phyloP scores from a whole-genome alignment of 768 basidiomycete species.

The Termitomyces sp. region DNA sequence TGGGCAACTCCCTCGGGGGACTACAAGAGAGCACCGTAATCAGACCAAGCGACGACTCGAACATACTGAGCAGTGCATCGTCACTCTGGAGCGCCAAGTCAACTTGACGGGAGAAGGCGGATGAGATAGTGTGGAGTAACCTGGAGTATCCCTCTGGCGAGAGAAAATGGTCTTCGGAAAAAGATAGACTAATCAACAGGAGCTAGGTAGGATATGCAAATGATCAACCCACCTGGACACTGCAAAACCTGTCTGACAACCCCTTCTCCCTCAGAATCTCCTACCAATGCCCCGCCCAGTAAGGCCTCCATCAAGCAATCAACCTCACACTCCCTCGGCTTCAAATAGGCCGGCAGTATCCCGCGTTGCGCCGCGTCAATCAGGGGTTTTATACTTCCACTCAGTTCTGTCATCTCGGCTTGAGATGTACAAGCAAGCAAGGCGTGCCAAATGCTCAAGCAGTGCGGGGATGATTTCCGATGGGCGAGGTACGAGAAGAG shows the following conservation, averaged over 20 bases:
- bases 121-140: slow-evolving; percentile 25
- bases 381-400: slow-evolving; percentile 28
- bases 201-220: too few species aligned
- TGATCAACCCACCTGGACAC: slow-evolving; percentile 27
- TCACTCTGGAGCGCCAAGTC: too few species aligned
- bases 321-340: slow-evolving; percentile 36
- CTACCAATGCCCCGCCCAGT: slow-evolving; percentile 31
- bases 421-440: slow-evolving; percentile 23
- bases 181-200: not conserved
- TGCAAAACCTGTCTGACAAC: slow-evolving; percentile 34
- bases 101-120: not conserved
- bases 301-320: slow-evolving; percentile 35
- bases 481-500: slow-evolving; percentile 48
- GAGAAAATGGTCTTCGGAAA: slow-evolving; percentile 27
- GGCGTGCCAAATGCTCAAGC: slow-evolving; percentile 37
- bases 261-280: slow-evolving; percentile 16
- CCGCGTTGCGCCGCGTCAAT: slow-evolving; percentile 34
- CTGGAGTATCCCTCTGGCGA: slow-evolving; percentile 26
- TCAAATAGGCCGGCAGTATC: slow-evolving; percentile 39
- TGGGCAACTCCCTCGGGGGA: slow-evolving; percentile 10
- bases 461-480: slow-evolving; percentile 27
- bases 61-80: too few species aligned
- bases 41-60: slow-evolving; percentile 21
- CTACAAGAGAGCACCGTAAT: slow-evolving; percentile 22
- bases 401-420: slow-evolving; percentile 3